These are phyloP conservation scores for Nitzschia sp. DNA, from an alignment of 108 stramenopile genomes.

Conservation along the genomic window DNA sequence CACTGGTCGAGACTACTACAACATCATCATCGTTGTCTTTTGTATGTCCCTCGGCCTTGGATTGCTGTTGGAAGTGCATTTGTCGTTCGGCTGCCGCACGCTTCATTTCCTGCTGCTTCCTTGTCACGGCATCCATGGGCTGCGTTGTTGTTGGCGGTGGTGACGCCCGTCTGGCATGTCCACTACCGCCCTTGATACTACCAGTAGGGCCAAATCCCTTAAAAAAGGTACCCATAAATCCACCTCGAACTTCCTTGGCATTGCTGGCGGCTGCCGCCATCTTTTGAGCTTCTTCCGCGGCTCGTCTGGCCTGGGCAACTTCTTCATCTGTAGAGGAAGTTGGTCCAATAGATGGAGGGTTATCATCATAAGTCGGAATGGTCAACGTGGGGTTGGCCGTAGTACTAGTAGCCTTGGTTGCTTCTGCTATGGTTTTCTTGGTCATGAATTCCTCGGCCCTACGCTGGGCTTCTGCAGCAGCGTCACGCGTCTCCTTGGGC, in stretches of 20 bases:
- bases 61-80: constrained; percentile 7
- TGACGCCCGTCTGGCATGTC: constrained; percentile 3
- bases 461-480: constrained; percentile 36
- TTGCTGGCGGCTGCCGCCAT: constrained; percentile 27
- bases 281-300: constrained; percentile 39
- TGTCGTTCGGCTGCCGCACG: constrained; percentile 39
- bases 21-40: constrained; percentile 20
- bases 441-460: constrained; percentile 55
- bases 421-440: constrained; percentile 24
- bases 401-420: not conserved
- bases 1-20: constrained; percentile 19
- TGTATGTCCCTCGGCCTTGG: not conserved
- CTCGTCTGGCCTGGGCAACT: constrained; percentile 24
- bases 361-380: constrained; percentile 5
- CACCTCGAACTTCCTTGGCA: constrained; percentile 14
- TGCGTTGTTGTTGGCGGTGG: not conserved
- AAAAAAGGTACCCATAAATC: constrained; percentile 49
- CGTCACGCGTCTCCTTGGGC: constrained; percentile 24
- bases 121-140: constrained; percentile 27
- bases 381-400: not conserved
- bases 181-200: constrained; percentile 16
- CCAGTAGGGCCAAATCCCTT: constrained; percentile 36
- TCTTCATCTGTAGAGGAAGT: constrained; percentile 28
- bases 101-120: constrained; percentile 38
- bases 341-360: not conserved